Evolutionary conservation across 495 filamentous ascomycete species (phyloP).

Genomic region (Aspergillus ostianus): DNA sequence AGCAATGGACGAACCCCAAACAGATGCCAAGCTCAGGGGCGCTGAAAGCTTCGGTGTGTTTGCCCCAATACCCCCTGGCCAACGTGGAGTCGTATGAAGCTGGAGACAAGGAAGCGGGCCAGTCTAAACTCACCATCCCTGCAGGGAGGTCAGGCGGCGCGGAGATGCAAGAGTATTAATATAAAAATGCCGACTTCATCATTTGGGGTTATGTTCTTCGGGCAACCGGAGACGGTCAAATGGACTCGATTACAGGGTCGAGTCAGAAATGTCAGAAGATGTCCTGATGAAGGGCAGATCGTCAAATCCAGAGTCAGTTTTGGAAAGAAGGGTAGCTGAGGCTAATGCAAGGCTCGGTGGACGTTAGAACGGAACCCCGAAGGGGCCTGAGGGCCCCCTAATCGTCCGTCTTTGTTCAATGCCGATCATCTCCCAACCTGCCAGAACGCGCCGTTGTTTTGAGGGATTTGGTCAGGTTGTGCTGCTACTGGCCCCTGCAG

Average conservation of each 20-base stretch:
- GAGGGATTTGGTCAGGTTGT: no score
- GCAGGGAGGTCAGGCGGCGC: no score
- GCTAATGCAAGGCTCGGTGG: not conserved
- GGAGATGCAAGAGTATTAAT: not conserved
- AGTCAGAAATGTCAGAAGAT: not conserved
- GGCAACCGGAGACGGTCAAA: not conserved
- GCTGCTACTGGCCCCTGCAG: no score
- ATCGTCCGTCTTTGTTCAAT: not conserved
- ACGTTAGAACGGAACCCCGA: not conserved
- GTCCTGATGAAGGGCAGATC: not conserved
- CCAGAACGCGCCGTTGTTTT: no score
- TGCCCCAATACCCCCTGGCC: no score
- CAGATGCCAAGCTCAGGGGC: no score
- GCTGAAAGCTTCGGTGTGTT: no score
- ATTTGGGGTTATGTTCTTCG: not conserved
- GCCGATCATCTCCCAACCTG: not conserved
- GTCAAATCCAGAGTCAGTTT: not conserved
- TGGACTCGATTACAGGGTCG: not conserved
- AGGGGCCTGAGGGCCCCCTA: not conserved
- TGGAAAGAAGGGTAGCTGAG: not conserved
- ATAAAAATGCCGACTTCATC: not conserved
- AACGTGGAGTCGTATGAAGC: no score
- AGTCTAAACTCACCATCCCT: no score
- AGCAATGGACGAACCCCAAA: no score
- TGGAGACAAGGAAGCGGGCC: no score